Evolutionary conservation across 345 rosid species (phyloP).

Genomic region (Citrus sp.): DNA sequence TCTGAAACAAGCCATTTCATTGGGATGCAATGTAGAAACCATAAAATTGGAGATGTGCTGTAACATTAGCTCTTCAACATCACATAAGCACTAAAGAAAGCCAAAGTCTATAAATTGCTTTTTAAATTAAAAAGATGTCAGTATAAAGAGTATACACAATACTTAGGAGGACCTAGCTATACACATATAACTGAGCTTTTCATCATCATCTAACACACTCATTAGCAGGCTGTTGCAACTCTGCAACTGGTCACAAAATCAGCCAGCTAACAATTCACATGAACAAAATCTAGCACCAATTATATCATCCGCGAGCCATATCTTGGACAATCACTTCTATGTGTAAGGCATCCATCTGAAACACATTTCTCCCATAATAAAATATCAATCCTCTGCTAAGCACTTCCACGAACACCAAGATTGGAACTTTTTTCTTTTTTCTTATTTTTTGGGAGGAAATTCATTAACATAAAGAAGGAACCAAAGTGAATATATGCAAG

Average conservation of each 20-base stretch:
- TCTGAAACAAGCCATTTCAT: too few relatives aligned
- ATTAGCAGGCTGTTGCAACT: not conserved
- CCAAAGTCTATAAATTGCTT: not conserved
- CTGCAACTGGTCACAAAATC: not conserved
- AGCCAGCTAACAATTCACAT: not conserved
- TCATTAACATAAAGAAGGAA: not conserved
- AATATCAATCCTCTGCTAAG: not conserved
- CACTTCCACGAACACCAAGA: not conserved
- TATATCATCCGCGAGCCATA: not conserved
- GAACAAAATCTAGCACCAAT: not conserved
- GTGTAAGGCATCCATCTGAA: not conserved
- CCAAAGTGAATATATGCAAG: not conserved
- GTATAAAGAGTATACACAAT: conserved; percentile 12
- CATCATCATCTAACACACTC: conserved; percentile 8
- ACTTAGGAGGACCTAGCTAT: not conserved
- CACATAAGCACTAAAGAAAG: not conserved
- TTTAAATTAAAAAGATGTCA: not conserved
- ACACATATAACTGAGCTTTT: not conserved
- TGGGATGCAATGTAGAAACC: too few relatives aligned
- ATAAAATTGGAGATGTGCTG: too few relatives aligned
- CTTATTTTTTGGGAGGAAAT: not conserved
- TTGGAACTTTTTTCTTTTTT: not conserved
- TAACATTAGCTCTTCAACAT: not conserved
- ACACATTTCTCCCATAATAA: not conserved
- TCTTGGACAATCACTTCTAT: not conserved